These are phyloP conservation scores for Mycena belliarum DNA, from an alignment of 768 basidiomycete genomes.

Conservation along the genomic window DNA sequence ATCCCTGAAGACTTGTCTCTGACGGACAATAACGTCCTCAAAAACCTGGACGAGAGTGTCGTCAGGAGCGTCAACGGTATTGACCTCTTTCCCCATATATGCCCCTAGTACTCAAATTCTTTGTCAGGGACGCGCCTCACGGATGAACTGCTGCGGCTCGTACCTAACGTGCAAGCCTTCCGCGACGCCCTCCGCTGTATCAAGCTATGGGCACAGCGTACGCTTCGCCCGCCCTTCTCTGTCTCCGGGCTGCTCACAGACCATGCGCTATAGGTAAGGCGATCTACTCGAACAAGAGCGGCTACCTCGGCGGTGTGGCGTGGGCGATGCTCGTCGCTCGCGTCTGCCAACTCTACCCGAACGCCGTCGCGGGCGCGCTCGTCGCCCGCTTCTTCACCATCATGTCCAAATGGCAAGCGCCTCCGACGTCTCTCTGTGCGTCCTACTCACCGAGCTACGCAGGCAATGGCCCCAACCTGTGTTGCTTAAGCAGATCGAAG, in stretches of 20 bases:
- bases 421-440: neutral
- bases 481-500: slow-evolving; percentile 92
- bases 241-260: neutral
- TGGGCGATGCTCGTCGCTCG: slow-evolving; percentile 97
- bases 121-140: slow-evolving; percentile 86
- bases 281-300: slow-evolving; percentile 97
- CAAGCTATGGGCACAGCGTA: slow-evolving; percentile 96
- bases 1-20: slow-evolving; percentile 92
- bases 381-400: slow-evolving; percentile 98
- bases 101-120: slow-evolving; percentile 11
- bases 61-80: slow-evolving; percentile 91
- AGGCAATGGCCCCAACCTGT: slow-evolving; percentile 99
- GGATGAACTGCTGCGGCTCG: slow-evolving; percentile 91
- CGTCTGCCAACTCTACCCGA: slow-evolving; percentile 98
- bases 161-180: slow-evolving; percentile 95
- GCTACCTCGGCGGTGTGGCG: slow-evolving; percentile 97
- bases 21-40: slow-evolving; percentile 86
- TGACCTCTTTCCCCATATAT: neutral
- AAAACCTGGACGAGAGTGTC: slow-evolving; percentile 91
- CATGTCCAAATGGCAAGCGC: slow-evolving; percentile 64
- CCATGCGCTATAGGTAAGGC: slow-evolving; percentile 66
- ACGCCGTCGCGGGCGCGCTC: slow-evolving; percentile 91
- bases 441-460: neutral
- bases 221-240: slow-evolving; percentile 29
- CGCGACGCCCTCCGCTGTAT: slow-evolving; percentile 94